Evolutionary conservation across 768 basidiomycete species (phyloP), one percentile per base, ranked within the genome.

Genomic region (Rhodotorula graminis): DNA sequence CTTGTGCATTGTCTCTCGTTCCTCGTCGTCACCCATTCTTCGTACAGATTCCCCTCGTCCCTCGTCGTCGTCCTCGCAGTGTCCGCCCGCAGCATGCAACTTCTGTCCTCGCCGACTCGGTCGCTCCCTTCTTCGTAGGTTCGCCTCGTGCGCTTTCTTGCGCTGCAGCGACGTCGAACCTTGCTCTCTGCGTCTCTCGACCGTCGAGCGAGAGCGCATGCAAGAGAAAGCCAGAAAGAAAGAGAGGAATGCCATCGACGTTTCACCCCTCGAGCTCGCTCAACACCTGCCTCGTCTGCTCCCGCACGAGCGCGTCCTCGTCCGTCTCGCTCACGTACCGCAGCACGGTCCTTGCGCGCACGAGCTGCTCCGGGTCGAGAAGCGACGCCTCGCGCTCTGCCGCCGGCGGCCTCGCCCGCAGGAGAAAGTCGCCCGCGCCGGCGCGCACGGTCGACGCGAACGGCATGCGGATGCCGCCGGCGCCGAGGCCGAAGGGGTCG

Each of bases 291-390:
- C 61, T 57, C 4, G 78, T 76, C 53, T 78, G 72, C 47, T 74
- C 66, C 65, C 88, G 83, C 31, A 89, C 89, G 31, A 90, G 82
- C 59, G 79, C 82, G 76, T 96, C 93, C 69, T 84, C 85, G 79
- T 95, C 93, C 66, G 87, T 88, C 15, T 84, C 83, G 37, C 86
- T 82, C 55, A 93, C 82, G 80, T 93, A 94, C 3, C 84, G 82
- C 60, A 94, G 78, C 0, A 89, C 89, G 14, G 84, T 83, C 76
- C 81, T 85, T 42, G 87, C 85, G 69, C 88, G 83, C 66, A 80
- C 83, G 25, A 89, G 73, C 37, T 85, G 78, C 3, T 79, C 73
- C 5, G 77, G 72, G 1, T 85, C 80, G 65, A 85, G 19, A 1
- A 82, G 27, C 61, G 62, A 46, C 44, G 44, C 44, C 42, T 15